A percentile compares a stretch with the other conserved stretches of the same genome.
These are phyloP conservation scores for Trifolium subterraneum DNA, from an alignment of 306 rosid genomes.

Conservation along the genomic window DNA sequence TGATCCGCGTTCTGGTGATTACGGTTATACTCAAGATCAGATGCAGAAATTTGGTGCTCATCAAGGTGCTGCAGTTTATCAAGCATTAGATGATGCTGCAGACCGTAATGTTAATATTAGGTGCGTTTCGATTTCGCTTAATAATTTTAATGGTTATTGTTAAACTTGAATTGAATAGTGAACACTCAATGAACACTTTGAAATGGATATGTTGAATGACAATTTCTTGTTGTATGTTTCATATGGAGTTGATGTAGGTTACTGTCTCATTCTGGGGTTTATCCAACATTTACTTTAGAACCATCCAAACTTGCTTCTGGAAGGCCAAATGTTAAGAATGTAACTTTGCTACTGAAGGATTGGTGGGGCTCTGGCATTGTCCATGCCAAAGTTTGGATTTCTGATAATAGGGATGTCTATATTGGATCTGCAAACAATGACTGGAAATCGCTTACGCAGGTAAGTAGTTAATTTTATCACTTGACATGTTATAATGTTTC, in stretches of 20 bases:
- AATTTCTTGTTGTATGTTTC: conserved; percentile 4
- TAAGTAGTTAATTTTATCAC: conserved; percentile 45
- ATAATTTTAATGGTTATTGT: neutral
- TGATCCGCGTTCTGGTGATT: conserved; percentile 82
- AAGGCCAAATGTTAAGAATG: conserved; percentile 88
- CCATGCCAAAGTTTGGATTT: conserved; percentile 95
- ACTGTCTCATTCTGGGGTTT: conserved; percentile 87
- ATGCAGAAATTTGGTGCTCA: conserved; percentile 71
- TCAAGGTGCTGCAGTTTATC: conserved; percentile 72
- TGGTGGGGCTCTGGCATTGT: conserved; percentile 98
- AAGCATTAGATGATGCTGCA: conserved; percentile 71
- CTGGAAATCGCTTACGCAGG: conserved; percentile 98
- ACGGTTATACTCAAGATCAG: conserved; percentile 69
- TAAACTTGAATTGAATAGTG: neutral
- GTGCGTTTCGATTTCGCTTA: conserved; percentile 42
- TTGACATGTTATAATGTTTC: conserved; percentile 13
- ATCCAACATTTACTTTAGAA: conserved; percentile 68
- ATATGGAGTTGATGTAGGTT: conserved; percentile 56
- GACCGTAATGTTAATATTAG: conserved; percentile 72
- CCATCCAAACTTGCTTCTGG: conserved; percentile 80
- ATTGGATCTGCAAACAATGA: conserved; percentile 97
- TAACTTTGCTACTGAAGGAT: conserved; percentile 61
- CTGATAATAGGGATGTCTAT: conserved; percentile 71
- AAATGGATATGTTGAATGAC: conserved; percentile 36
- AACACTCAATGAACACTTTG: neutral